Conservation (phyloP, 257 asterid species). For the Verbascum thapsus region DNA sequence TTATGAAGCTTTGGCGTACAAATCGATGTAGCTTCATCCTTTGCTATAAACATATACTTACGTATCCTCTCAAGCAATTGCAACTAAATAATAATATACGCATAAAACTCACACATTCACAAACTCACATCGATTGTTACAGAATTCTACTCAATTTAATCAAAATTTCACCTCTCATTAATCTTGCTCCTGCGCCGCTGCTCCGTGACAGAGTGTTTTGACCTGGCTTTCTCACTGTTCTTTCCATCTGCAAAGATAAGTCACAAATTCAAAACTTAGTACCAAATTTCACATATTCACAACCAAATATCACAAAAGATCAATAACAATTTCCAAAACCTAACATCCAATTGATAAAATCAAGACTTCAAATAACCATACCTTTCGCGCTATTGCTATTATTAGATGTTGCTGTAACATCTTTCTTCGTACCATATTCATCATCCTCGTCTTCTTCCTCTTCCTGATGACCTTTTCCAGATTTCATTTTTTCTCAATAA, state of each 20-base stretch:
- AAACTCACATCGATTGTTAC: too few species aligned
- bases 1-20: too few species aligned
- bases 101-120: too few species aligned
- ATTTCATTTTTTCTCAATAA: constrained; percentile 58
- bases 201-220: constrained; percentile 74
- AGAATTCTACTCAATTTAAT: too few species aligned
- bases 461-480: constrained; percentile 70
- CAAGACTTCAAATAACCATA: constrained; percentile 20
- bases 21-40: too few species aligned
- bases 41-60: too few species aligned
- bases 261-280: too few species aligned
- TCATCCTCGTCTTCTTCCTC: constrained; percentile 84
- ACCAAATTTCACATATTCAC: too few species aligned
- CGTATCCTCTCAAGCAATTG: too few species aligned
- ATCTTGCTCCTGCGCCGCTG: constrained; percentile 75
- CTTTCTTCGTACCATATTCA: constrained; percentile 59
- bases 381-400: constrained; percentile 69
- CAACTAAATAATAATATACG: too few species aligned
- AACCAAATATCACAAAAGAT: too few species aligned
- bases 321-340: background rate
- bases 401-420: constrained; percentile 55
- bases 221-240: constrained; percentile 58
- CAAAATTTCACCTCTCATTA: constrained; percentile 50
- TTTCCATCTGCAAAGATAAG: constrained; percentile 70
- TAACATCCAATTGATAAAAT: background rate